These are phyloP conservation scores for Apiospora malaysiana DNA, from an alignment of 2,329 filamentous ascomycete genomes.

Conservation along the genomic window DNA sequence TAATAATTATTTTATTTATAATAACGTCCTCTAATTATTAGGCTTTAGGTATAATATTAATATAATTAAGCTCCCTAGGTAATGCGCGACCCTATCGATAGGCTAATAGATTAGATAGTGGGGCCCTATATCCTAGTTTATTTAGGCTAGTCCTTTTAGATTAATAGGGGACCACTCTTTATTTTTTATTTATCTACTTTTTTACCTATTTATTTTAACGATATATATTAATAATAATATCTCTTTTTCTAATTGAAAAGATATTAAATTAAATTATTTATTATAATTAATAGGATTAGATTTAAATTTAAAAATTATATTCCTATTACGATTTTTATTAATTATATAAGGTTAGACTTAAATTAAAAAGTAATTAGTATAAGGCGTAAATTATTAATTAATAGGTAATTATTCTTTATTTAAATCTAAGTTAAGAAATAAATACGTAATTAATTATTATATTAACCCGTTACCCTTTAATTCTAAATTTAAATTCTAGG, in stretches of 20 bases:
- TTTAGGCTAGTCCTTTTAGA: background rate
- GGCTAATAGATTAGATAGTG: background rate
- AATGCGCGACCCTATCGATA: background rate
- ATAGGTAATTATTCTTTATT: too few relatives aligned
- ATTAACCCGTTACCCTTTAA: too few relatives aligned
- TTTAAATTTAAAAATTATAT: too few relatives aligned
- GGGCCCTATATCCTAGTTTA: background rate
- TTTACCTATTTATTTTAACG: background rate
- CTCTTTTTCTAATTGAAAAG: background rate
- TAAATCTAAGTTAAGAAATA: too few relatives aligned
- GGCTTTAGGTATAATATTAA: too few relatives aligned
- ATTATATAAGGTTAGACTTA: too few relatives aligned
- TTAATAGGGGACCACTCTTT: background rate
- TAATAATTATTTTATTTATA: too few relatives aligned
- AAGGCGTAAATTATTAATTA: too few relatives aligned
- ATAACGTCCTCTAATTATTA: too few relatives aligned
- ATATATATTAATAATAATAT: background rate
- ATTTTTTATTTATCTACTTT: background rate
- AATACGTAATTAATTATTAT: too few relatives aligned
- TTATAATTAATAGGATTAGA: background rate
- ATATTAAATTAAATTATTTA: background rate
- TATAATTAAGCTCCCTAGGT: too few relatives aligned
- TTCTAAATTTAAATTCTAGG: background rate
- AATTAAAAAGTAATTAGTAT: too few relatives aligned
- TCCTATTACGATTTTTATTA: background rate